Conservation (phyloP, 2,329 filamentous ascomycete genomes). For the Talaromyces piceae region DNA sequence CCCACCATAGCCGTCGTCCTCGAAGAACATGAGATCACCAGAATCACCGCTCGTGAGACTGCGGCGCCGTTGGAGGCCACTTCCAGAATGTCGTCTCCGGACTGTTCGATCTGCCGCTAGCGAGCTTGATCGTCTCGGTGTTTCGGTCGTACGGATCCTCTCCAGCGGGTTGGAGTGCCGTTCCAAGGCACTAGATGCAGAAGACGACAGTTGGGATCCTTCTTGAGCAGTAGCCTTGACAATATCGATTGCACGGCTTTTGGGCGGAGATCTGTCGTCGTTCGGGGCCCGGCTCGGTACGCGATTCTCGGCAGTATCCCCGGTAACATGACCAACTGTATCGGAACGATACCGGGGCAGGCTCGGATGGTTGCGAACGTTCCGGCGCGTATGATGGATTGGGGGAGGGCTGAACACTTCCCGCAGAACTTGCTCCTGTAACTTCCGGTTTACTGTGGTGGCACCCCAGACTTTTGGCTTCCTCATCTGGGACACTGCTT, state of each 20-base stretch:
- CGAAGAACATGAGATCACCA: constrained; percentile 81
- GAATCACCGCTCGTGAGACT: constrained; percentile 62
- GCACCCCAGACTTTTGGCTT: constrained; percentile 68
- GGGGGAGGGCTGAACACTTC: constrained; percentile 83
- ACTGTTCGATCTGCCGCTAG: constrained; percentile 24
- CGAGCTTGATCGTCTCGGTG: constrained; percentile 39
- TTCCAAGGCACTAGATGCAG: constrained; percentile 32
- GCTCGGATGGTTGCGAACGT: constrained; percentile 55
- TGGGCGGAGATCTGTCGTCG: constrained; percentile 16
- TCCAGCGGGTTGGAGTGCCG: constrained; percentile 26
- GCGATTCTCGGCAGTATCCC: constrained; percentile 29
- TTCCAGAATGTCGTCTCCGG: constrained; percentile 74
- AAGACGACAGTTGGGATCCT: constrained; percentile 25
- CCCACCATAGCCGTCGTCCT: constrained; percentile 77
- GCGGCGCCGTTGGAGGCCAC: constrained; percentile 71
- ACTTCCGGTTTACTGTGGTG: constrained; percentile 78
- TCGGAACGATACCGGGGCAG: constrained; percentile 46
- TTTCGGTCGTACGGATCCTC: constrained; percentile 27
- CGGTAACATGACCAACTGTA: constrained; percentile 22
- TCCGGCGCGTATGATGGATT: constrained; percentile 71
- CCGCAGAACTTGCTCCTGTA: constrained; percentile 85
- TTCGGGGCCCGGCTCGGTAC: constrained; percentile 16
- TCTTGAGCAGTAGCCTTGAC: constrained; percentile 19
- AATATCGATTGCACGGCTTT: constrained; percentile 23
- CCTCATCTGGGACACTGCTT: constrained; percentile 32